phyloP scores from a whole-genome alignment of 164 flowering plant genomes.

The Annona cherimola region DNA sequence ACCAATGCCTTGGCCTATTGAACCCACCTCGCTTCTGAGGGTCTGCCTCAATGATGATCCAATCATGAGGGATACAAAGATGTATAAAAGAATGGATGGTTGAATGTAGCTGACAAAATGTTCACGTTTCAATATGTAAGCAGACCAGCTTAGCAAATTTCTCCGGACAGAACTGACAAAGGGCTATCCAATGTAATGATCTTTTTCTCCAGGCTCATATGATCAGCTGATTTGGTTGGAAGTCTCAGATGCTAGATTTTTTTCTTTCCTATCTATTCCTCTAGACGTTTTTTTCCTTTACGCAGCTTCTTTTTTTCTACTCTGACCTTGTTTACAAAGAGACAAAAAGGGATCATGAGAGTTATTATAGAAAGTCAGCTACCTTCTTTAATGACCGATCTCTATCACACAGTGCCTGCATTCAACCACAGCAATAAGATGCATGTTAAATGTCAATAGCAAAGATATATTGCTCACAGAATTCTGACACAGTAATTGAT shows the following conservation, averaged over 20 bases:
- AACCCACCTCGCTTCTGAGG: background rate
- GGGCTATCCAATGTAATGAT: background rate
- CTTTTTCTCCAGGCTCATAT: background rate
- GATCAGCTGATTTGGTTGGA: background rate
- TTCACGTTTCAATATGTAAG: background rate
- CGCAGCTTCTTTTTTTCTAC: background rate
- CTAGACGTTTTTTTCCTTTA: background rate
- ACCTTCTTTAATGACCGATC: conserved; percentile 79
- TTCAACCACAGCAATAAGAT: conserved; percentile 10
- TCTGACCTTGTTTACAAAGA: background rate
- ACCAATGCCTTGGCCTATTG: background rate
- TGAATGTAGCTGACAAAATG: background rate
- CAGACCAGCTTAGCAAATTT: background rate
- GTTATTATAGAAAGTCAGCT: background rate
- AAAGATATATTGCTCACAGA: too few species aligned
- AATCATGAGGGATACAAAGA: background rate
- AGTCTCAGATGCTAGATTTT: background rate
- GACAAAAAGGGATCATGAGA: background rate
- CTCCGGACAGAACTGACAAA: background rate
- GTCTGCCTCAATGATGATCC: background rate
- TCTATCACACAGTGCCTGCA: conserved; percentile 79
- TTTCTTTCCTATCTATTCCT: background rate
- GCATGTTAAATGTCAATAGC: background rate
- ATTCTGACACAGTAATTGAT: too few species aligned
- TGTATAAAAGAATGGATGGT: background rate